A percentile compares a stretch with the other conserved stretches of the same genome.
Conservation (phyloP, 2,329 filamentous ascomycete species). For the Microdochium bolleyi region DNA sequence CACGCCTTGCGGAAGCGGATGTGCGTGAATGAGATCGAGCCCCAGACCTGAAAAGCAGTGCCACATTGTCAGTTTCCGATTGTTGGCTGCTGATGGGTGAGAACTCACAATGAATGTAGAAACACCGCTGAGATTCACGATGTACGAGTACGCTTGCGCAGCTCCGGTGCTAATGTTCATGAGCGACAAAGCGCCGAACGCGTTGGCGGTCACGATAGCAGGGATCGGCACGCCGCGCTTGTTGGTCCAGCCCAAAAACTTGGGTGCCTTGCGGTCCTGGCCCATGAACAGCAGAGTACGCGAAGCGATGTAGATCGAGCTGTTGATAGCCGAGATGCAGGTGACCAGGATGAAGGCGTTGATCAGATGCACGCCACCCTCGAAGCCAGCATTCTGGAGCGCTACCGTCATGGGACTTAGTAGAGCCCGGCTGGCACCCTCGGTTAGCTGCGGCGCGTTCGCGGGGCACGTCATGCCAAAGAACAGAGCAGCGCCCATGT, state of each 20-base stretch:
- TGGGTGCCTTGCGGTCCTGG: slow-evolving; percentile 62
- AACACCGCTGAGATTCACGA: slow-evolving; percentile 63
- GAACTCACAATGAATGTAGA: slow-evolving; percentile 49
- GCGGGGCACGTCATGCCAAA: slow-evolving; percentile 68
- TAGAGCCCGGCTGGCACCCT: slow-evolving; percentile 52
- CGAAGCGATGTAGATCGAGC: slow-evolving; percentile 69
- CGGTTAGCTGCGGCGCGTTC: slow-evolving; percentile 55
- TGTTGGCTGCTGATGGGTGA: background rate
- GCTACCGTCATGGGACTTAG: slow-evolving; percentile 69
- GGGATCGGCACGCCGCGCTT: slow-evolving; percentile 51
- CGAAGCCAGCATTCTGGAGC: slow-evolving; percentile 66
- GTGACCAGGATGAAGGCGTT: slow-evolving; percentile 72
- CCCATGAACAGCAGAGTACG: slow-evolving; percentile 72
- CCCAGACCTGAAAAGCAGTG: slow-evolving; percentile 46
- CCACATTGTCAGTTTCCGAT: background rate
- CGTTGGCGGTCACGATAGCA: slow-evolving; percentile 61
- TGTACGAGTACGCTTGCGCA: slow-evolving; percentile 57
- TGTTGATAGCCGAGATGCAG: slow-evolving; percentile 65
- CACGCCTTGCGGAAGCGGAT: slow-evolving; percentile 63
- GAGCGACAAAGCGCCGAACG: slow-evolving; percentile 64
- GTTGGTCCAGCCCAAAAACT: slow-evolving; percentile 61
- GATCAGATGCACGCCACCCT: slow-evolving; percentile 66
- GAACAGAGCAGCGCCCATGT: slow-evolving; percentile 66
- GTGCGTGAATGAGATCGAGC: slow-evolving; percentile 60
- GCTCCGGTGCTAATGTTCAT: slow-evolving; percentile 66